These are phyloP conservation scores for Poronia punctata DNA, from an alignment of 495 filamentous ascomycete species.

Conservation along the genomic window DNA sequence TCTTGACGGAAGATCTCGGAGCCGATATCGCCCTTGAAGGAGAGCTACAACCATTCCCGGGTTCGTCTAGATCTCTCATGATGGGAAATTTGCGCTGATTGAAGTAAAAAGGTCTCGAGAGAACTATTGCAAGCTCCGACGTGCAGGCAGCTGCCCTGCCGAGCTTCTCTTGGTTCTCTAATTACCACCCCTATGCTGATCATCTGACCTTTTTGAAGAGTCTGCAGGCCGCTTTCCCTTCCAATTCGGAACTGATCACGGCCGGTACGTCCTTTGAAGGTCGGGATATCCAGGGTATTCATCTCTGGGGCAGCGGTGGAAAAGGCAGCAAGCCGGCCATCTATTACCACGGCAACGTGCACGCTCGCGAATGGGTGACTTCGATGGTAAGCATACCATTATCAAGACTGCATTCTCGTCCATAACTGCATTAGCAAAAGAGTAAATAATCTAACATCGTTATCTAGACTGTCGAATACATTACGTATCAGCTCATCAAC, in stretches of 20 bases:
- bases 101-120: conserved; percentile 7
- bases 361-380: conserved; percentile 60
- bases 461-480: conserved; percentile 43
- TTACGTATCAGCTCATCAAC: conserved; percentile 47
- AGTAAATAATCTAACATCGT: conserved; percentile 2
- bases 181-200: conserved; percentile 51
- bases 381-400: conserved; percentile 30
- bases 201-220: conserved; percentile 48
- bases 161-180: conserved; percentile 45
- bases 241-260: conserved; percentile 47
- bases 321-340: conserved; percentile 51
- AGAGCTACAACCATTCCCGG: conserved; percentile 19
- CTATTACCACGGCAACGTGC: conserved; percentile 55
- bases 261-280: conserved; percentile 47
- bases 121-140: background rate
- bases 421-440: too few relatives aligned
- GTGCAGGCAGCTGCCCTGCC: conserved; percentile 17
- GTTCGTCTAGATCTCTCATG: too few relatives aligned
- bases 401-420: too few relatives aligned
- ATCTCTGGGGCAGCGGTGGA: conserved; percentile 50
- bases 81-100: too few relatives aligned
- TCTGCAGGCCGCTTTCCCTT: conserved; percentile 41
- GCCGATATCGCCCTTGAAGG: conserved; percentile 37
- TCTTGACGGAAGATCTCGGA: conserved; percentile 43
- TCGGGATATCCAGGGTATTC: conserved; percentile 50